Evolutionary conservation across 192 early-diverging fungal species (phyloP), one percentile per base, ranked within the genome.

Genomic region (Jimgerdemannia flammicorona): DNA sequence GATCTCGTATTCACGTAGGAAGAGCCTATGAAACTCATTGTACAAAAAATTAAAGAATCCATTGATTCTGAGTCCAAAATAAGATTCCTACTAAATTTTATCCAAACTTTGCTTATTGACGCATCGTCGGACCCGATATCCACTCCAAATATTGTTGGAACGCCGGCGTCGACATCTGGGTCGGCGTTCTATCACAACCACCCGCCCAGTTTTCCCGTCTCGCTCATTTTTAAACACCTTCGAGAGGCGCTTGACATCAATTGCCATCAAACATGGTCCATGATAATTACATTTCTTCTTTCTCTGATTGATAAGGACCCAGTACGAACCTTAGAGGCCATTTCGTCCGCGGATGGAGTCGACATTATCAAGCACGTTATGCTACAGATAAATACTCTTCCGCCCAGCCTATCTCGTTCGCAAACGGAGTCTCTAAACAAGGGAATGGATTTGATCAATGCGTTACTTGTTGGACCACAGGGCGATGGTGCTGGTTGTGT

Each of bases 321-420:
- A 10, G 49, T 59, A 14, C 49, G 49, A 59, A 59, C 14, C 14
- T 14, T 59, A 59, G 49, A 59, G 49, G 49, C 49, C 49, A 59
- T 59, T 59, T 59, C 49, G 6, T 59, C 49, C 49, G 67, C 29
- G 9, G 29, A 40, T 18, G 84, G 85, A 2, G 81, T 84, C 7
- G 79, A 79, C 1, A 85, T 88, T 49, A 83, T 90, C 18, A 87
- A 83, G 40, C 79, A 83, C 20, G 71, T 90, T 29, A 71, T 88
- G 40, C 80, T 82, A 72, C 81, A 87, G 59, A 84, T 87, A 66
- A 87, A 88, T 43, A 68, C 79, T 0, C 71, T 90, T 66, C 85
- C 84, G 4, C 29, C 78, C 20, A 74, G 83, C 71, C 79, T 86
- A 29, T 78, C 77, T 3, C 80, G 81, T 18, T 70, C 63, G 11